A percentile compares a stretch with the other conserved stretches of the same genome.
These are phyloP conservation scores for Cercospora citrullina DNA, from an alignment of 2,329 filamentous ascomycete species.

Conservation along the genomic window DNA sequence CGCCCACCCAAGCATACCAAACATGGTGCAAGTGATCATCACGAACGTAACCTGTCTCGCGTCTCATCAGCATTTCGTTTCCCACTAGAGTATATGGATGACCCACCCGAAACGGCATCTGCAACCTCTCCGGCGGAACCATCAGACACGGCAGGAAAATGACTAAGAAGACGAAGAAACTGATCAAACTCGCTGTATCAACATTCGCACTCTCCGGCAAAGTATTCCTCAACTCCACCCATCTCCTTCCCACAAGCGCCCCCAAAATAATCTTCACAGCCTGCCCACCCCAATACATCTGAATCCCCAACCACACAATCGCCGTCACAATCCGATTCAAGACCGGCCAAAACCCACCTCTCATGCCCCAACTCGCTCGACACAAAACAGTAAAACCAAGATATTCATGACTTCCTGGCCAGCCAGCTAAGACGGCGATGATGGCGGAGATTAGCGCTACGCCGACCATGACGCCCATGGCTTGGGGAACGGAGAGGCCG, in stretches of 20 bases:
- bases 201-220: constrained; percentile 22
- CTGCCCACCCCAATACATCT: constrained; percentile 27
- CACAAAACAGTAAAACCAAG: constrained; percentile 40
- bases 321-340: constrained; percentile 30
- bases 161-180: constrained; percentile 19
- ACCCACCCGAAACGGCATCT: constrained; percentile 17
- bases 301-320: constrained; percentile 31
- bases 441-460: constrained; percentile 38
- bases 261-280: constrained; percentile 25
- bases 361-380: constrained; percentile 27
- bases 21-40: constrained; percentile 20
- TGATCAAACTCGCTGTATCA: constrained; percentile 24
- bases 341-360: constrained; percentile 30
- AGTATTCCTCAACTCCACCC: constrained; percentile 18
- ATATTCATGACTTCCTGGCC: constrained; percentile 40
- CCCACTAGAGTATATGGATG: not conserved
- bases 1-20: constrained; percentile 22
- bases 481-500: constrained; percentile 19
- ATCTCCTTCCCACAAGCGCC: constrained; percentile 17
- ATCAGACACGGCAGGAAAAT: constrained; percentile 21
- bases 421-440: constrained; percentile 40
- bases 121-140: constrained; percentile 20
- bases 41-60: constrained; percentile 16
- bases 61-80: not conserved
- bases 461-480: constrained; percentile 39